Evolutionary conservation across 2,329 filamentous ascomycete species (phyloP).

Genomic region (Ascochyta lentis): DNA sequence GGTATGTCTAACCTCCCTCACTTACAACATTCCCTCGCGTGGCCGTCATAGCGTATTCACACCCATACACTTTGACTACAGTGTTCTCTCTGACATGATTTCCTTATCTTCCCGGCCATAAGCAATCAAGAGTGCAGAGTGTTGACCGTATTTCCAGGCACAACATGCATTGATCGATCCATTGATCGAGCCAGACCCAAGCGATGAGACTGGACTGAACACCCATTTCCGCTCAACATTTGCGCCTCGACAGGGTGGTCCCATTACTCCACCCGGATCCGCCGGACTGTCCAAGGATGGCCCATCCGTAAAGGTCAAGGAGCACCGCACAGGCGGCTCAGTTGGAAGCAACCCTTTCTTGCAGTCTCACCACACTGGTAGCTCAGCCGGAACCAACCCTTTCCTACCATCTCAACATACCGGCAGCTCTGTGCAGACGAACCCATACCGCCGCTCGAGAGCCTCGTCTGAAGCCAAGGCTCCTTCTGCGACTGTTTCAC

Average conservation of each 20-base stretch:
- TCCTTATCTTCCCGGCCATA: too few species aligned
- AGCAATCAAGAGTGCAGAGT: background rate
- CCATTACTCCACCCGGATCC: conserved; percentile 41
- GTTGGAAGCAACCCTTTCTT: conserved; percentile 35
- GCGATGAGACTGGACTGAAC: conserved; percentile 70
- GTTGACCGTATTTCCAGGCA: conserved; percentile 56
- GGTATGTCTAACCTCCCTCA: conserved; percentile 9
- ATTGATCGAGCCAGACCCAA: conserved; percentile 70
- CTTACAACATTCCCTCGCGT: background rate
- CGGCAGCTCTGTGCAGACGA: conserved; percentile 50
- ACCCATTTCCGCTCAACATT: conserved; percentile 61
- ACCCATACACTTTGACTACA: background rate
- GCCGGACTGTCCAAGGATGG: conserved; percentile 32
- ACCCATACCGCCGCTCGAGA: conserved; percentile 52
- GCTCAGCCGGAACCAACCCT: conserved; percentile 32
- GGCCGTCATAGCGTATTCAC: background rate
- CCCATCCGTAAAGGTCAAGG: conserved; percentile 3
- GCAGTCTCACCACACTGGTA: conserved; percentile 30
- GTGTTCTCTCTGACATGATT: background rate
- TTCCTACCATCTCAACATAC: conserved; percentile 43
- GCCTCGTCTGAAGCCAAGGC: conserved; percentile 40
- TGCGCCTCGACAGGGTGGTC: conserved; percentile 39
- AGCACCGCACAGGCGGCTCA: conserved; percentile 28
- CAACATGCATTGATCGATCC: conserved; percentile 73
- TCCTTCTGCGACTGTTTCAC: conserved; percentile 25